These are phyloP conservation scores for Yarrowia deformans DNA, from an alignment of 805 yeast genomes.

Conservation along the genomic window DNA sequence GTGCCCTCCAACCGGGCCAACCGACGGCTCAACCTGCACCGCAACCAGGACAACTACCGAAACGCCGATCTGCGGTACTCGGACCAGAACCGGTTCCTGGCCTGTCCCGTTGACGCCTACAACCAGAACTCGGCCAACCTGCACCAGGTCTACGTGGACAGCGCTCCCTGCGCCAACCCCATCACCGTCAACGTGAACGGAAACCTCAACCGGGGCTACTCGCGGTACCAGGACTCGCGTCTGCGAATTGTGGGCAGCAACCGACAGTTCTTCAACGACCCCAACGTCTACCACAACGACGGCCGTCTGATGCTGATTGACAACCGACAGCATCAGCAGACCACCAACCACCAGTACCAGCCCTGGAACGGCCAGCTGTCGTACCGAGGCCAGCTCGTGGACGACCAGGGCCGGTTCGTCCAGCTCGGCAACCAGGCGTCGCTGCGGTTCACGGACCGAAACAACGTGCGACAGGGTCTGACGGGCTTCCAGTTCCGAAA, in stretches of 20 bases:
- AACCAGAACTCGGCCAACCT: neutral
- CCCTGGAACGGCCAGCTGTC: conserved; percentile 23
- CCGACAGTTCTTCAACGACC: neutral
- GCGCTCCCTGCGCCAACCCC: conserved; percentile 21
- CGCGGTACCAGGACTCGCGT: conserved; percentile 21
- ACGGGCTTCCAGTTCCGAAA: conserved; percentile 9
- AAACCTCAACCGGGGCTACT: conserved; percentile 18
- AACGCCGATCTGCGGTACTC: conserved; percentile 8
- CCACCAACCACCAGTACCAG: neutral
- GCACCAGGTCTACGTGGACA: conserved; percentile 10
- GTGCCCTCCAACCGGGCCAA: conserved; percentile 6
- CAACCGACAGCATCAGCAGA: neutral
- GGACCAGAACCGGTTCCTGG: conserved; percentile 8
- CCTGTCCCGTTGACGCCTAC: neutral
- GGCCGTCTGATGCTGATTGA: conserved; percentile 19
- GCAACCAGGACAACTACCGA: neutral
- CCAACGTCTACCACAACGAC: conserved; percentile 12
- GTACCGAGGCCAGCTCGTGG: conserved; percentile 24
- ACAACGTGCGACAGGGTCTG: conserved; percentile 16
- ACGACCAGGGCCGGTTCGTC: neutral
- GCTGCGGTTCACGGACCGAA: conserved; percentile 10
- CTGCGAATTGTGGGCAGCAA: neutral
- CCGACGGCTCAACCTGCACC: conserved; percentile 6
- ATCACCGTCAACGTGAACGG: conserved; percentile 6
- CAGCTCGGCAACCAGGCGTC: conserved; percentile 24